phyloP scores from a whole-genome alignment of 306 rosid species.

The Sophora flavescens region DNA sequence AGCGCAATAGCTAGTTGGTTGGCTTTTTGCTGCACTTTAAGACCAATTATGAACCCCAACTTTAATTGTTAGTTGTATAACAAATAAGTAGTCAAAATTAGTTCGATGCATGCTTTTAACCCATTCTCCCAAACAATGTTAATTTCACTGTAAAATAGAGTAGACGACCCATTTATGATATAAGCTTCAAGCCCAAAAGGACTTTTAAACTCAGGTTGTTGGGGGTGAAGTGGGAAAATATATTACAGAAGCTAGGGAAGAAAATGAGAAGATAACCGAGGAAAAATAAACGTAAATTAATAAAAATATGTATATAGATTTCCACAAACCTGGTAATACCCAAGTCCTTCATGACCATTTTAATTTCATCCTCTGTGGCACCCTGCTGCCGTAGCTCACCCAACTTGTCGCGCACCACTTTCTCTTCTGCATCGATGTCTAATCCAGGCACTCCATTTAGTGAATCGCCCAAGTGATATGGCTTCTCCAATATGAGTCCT shows the following conservation, averaged over 20 bases:
- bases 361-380: conserved; percentile 52
- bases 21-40: neutral
- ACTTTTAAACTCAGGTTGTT: neutral
- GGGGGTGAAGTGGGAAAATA: neutral
- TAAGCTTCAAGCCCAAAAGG: no score
- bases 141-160: neutral
- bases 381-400: conserved; percentile 51
- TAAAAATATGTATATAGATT: no score
- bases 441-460: conserved; percentile 72
- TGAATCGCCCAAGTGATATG: conserved; percentile 66
- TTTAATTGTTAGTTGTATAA: neutral
- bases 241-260: neutral
- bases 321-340: conserved; percentile 70
- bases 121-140: no score
- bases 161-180: no score
- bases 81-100: no score
- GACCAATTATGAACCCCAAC: neutral
- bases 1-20: neutral
- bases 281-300: neutral
- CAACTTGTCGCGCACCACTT: conserved; percentile 49
- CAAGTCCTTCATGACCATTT: conserved; percentile 71
- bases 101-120: neutral
- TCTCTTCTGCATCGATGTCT: conserved; percentile 64
- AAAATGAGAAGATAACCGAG: neutral
- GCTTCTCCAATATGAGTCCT: conserved; percentile 74